phyloP scores from a whole-genome alignment of 2,329 filamentous ascomycete species.

The Sporothrix inflata region DNA sequence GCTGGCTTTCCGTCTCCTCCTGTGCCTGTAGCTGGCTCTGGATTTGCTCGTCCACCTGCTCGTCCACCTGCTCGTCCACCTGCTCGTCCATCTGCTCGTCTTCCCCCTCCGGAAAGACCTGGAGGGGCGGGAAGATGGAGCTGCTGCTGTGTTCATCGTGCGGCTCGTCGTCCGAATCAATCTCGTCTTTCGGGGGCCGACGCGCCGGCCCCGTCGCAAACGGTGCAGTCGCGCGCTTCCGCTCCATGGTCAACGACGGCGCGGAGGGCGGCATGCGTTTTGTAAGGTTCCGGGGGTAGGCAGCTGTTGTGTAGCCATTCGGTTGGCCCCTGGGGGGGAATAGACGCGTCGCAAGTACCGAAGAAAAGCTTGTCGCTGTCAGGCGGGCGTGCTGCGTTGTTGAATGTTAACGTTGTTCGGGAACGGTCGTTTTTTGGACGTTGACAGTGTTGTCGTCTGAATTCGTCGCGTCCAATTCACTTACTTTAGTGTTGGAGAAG shows the following conservation, averaged over 20 bases:
- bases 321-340: background rate
- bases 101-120: background rate
- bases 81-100: background rate
- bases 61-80: background rate
- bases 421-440: background rate
- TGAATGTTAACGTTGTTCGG: no score
- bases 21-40: constrained; percentile 2
- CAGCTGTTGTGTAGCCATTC: background rate
- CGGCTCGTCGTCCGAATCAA: constrained; percentile 3
- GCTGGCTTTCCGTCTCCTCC: background rate
- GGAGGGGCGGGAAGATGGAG: background rate
- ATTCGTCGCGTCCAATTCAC: background rate
- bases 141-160: background rate
- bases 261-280: background rate
- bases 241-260: background rate
- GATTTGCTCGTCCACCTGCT: background rate
- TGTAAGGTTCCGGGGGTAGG: background rate
- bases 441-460: background rate
- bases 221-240: constrained; percentile 7
- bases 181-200: background rate
- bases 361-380: background rate
- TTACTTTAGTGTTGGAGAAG: background rate
- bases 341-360: background rate
- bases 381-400: background rate
- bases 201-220: constrained; percentile 12